Evolutionary conservation across 768 basidiomycete genomes (phyloP).

Genomic region (Tricholoma sp.): DNA sequence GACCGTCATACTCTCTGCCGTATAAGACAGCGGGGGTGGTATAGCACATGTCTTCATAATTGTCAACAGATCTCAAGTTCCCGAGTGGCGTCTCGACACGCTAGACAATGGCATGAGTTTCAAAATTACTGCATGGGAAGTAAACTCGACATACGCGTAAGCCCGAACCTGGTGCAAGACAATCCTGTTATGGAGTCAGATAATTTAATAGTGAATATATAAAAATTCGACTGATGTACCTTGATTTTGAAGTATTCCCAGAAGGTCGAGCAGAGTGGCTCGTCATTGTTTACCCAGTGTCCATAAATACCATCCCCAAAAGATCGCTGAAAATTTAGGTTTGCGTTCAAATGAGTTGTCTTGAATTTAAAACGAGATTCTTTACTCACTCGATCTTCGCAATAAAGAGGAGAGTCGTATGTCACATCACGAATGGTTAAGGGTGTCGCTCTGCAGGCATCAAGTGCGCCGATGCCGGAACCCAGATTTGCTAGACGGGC

Average conservation of each 20-base stretch:
- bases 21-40: not conserved
- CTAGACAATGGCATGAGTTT: not conserved
- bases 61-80: not conserved
- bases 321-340: not conserved
- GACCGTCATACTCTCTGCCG: not conserved
- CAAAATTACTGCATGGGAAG: too few relatives aligned
- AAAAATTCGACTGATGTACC: not conserved
- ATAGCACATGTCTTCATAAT: not conserved
- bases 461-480: constrained; percentile 10
- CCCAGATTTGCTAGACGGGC: constrained; percentile 12
- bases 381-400: constrained; percentile 9
- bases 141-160: not conserved
- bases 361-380: not conserved
- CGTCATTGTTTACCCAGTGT: not conserved
- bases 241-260: not conserved
- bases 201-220: not conserved
- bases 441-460: constrained; percentile 14
- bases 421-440: constrained; percentile 12
- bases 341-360: not conserved
- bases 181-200: not conserved
- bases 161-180: not conserved
- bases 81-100: not conserved
- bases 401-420: constrained; percentile 11
- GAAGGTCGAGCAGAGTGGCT: not conserved
- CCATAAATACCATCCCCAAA: not conserved